A percentile compares a stretch with the other conserved stretches of the same genome.
phyloP scores from a whole-genome alignment of 495 filamentous ascomycete genomes.

The Aspergillus taichungensis region DNA sequence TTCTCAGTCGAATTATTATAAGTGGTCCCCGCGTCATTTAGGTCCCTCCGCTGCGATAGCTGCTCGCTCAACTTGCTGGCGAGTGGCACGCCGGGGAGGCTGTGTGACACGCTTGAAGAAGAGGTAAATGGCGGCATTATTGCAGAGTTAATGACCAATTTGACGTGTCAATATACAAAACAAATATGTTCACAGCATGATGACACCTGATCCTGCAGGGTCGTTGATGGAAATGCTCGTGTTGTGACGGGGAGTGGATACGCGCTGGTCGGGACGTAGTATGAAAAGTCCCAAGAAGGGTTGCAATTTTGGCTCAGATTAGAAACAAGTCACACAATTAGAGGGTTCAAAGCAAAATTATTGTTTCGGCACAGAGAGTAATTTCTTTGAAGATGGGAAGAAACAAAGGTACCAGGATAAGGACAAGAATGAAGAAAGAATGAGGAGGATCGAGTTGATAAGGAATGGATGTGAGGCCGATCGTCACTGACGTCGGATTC shows the following conservation, averaged over 20 bases:
- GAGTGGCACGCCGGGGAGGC: constrained; percentile 16
- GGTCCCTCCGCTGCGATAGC: constrained; percentile 21
- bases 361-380: background rate
- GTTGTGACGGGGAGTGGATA: background rate
- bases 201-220: background rate
- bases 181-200: background rate
- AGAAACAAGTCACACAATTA: background rate
- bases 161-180: constrained; percentile 3
- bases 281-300: too few relatives aligned
- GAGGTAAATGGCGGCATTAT: constrained; percentile 15
- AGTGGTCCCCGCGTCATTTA: constrained; percentile 8
- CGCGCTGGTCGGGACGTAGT: too few relatives aligned
- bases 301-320: too few relatives aligned
- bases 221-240: background rate
- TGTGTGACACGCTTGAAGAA: constrained; percentile 16
- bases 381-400: background rate
- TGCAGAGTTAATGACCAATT: constrained; percentile 1
- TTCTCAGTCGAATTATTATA: constrained; percentile 6
- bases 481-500: constrained; percentile 1
- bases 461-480: background rate
- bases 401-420: background rate
- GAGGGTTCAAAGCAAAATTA: background rate
- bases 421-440: background rate
- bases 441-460: background rate
- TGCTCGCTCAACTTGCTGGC: constrained; percentile 38